Evolutionary conservation across 768 basidiomycete genomes (phyloP).

Genomic region (Boletus vermiculosoides): DNA sequence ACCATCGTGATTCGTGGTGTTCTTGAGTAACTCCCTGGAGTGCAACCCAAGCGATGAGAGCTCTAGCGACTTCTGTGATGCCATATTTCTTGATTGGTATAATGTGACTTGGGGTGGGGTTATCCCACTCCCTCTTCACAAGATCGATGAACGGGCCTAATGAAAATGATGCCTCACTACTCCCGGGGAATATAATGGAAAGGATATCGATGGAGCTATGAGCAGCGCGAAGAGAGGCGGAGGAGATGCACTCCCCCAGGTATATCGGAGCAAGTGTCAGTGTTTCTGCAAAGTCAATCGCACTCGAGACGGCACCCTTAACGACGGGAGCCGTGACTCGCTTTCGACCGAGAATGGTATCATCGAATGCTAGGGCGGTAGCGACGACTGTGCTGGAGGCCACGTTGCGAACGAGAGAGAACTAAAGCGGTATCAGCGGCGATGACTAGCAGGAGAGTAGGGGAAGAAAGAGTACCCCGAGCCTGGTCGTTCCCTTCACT

Average conservation of each 20-base stretch:
- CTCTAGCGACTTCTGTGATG: slow-evolving; percentile 62
- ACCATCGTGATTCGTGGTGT: slow-evolving; percentile 74
- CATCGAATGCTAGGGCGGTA: slow-evolving; percentile 60
- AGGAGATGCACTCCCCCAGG: slow-evolving; percentile 72
- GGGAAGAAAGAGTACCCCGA: slow-evolving; percentile 54
- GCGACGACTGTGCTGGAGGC: slow-evolving; percentile 56
- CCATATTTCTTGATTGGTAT: slow-evolving; percentile 62
- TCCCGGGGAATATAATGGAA: slow-evolving; percentile 68
- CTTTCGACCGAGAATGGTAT: slow-evolving; percentile 62
- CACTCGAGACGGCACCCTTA: slow-evolving; percentile 57
- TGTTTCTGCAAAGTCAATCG: slow-evolving; percentile 64
- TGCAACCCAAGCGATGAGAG: slow-evolving; percentile 76
- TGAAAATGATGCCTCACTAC: slow-evolving; percentile 79
- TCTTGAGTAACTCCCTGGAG: slow-evolving; percentile 80
- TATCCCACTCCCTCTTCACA: slow-evolving; percentile 75
- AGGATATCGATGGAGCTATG: slow-evolving; percentile 75
- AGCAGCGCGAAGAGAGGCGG: slow-evolving; percentile 70
- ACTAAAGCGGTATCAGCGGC: slow-evolving; percentile 42
- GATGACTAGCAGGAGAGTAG: slow-evolving; percentile 3
- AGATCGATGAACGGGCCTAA: slow-evolving; percentile 76
- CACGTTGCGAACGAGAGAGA: slow-evolving; percentile 63
- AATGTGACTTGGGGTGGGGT: slow-evolving; percentile 48
- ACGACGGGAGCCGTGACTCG: slow-evolving; percentile 57
- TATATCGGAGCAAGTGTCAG: slow-evolving; percentile 73
- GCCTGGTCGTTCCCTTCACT: slow-evolving; percentile 62